Evolutionary conservation across 2,329 filamentous ascomycete genomes (phyloP).

Genomic region (Aspergillus sp.): DNA sequence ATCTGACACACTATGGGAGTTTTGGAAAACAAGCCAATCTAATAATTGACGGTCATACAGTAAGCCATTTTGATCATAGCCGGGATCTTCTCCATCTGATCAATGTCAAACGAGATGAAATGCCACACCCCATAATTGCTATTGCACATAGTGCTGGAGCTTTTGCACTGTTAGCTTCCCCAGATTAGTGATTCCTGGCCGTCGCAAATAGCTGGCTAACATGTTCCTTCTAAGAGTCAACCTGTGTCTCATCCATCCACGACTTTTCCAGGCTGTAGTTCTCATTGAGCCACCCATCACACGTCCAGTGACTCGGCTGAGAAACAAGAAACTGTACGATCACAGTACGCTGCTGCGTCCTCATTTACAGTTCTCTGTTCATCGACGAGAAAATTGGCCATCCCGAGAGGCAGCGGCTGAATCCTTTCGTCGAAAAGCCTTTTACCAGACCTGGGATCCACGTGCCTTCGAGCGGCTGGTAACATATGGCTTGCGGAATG

Average conservation of each 20-base stretch:
- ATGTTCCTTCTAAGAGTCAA: too few relatives aligned
- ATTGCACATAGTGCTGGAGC: constrained; percentile 85
- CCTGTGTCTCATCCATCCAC: background rate
- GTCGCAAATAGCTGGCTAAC: too few relatives aligned
- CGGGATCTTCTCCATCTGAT: constrained; percentile 69
- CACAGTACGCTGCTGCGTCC: background rate
- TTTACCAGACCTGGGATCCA: background rate
- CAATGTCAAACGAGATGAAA: constrained; percentile 34
- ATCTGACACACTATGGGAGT: too few relatives aligned
- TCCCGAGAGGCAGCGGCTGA: background rate
- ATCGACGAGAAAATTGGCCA: background rate
- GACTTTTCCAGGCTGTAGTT: background rate
- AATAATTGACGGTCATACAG: background rate
- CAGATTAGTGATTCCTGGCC: too few relatives aligned
- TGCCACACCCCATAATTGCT: constrained; percentile 66
- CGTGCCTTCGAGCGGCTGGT: background rate
- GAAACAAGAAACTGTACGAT: background rate
- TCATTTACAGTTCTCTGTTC: too few relatives aligned
- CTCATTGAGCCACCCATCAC: background rate
- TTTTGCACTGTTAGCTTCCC: constrained; percentile 53
- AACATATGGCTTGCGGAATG: background rate
- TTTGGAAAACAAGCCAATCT: too few relatives aligned
- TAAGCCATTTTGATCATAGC: constrained; percentile 71
- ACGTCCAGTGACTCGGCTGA: background rate
- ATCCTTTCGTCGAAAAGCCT: background rate